phyloP scores from a whole-genome alignment of 208 protist species.

The Strigomonas culicis region DNA sequence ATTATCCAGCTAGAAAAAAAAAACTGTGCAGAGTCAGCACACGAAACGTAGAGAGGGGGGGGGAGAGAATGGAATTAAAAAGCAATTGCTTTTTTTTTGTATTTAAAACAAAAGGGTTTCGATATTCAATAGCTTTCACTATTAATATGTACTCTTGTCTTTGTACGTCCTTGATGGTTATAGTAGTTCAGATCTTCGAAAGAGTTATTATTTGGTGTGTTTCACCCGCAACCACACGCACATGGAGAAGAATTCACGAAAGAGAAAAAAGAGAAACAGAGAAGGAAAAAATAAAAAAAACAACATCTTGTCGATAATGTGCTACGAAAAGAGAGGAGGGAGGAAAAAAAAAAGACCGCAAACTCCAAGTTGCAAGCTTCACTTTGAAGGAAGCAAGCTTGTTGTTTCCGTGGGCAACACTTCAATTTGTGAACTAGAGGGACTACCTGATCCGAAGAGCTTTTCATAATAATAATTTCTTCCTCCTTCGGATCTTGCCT shows the following conservation, averaged over 20 bases:
- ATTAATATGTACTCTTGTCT: constrained; percentile 2
- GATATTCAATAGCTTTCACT: neutral
- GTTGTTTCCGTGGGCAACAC: neutral
- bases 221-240: neutral
- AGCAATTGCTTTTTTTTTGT: too few species aligned
- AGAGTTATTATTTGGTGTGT: constrained; percentile 3
- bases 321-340: constrained; percentile 10
- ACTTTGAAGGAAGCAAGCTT: neutral
- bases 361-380: neutral
- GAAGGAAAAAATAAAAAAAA: neutral
- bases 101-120: neutral
- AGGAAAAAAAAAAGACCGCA: neutral
- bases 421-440: neutral
- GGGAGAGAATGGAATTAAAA: too few species aligned
- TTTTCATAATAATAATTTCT: constrained; percentile 75
- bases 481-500: constrained; percentile 22
- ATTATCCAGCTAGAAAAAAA: too few species aligned
- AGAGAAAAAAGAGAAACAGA: constrained; percentile 5
- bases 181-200: too few species aligned
- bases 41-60: too few species aligned
- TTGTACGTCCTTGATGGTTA: too few species aligned
- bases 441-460: constrained; percentile 46
- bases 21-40: too few species aligned
- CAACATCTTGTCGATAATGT: neutral
- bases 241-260: neutral